Evolutionary conservation across 2,329 filamentous ascomycete species (phyloP), one percentile per base, ranked within the genome.

Genomic region (Pezicula rhizophila): DNA sequence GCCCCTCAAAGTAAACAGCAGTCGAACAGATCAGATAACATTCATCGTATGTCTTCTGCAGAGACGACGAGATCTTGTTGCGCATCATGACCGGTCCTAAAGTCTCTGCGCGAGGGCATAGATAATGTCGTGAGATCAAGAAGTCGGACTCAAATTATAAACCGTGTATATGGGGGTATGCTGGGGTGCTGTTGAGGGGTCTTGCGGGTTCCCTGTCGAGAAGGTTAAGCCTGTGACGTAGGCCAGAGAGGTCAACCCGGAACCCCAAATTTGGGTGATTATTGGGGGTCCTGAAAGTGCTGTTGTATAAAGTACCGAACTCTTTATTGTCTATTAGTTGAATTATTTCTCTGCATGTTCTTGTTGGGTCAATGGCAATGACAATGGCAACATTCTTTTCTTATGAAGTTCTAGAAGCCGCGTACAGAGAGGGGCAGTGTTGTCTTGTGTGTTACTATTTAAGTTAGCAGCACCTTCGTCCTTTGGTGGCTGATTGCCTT

Each of bases 1-100:
- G 86, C 66, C 85, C 82, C 72, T 99, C 93, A 68, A 96, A 96
- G 71, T 96, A 96, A 46, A 96, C 88, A 35, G 92, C 92, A 2
- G 91, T 97, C 12, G 91, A 96, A 70, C 91, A 96, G 64, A 86
- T 90, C 60, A 96, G 72, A 70, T 96, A 96, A 68, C 87, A 91
- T 68, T 97, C 90, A 72, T 97, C 92, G 71, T 97, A 97, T 48
- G 90, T 95, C 78, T 96, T 96, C 72, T 97, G 92, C 68, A 96
- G 82, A 54, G 83, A 82, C 68, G 86, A 82, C 64, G 83, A 77
- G 54, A 76, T 74, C 64, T 82, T 82, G 66, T 73, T 72, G 64
- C 75, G 74, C 71, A 77, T 69, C 63, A 66, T 66, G 54, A 45
- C 61, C 50, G 49, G 46, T 46, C 49, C 33, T 42, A 8, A 25